Conservation (phyloP, 768 basidiomycete genomes). For the Tubosaeta brunneosetosa region DNA sequence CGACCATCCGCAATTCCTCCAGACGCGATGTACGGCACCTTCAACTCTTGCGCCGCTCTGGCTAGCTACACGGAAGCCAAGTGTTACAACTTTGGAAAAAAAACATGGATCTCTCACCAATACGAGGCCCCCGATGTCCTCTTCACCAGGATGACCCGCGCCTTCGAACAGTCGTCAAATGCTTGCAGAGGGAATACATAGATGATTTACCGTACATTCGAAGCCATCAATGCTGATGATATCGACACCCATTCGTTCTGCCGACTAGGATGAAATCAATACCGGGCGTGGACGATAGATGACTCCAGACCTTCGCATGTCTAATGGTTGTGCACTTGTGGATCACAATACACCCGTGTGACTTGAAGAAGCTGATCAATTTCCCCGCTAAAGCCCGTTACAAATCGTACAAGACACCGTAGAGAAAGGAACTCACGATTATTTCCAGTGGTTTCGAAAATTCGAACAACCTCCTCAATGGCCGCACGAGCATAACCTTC, state of each 20-base stretch:
- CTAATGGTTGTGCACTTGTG: conserved; percentile 89
- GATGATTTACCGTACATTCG: conserved; percentile 55
- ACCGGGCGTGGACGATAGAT: conserved; percentile 23
- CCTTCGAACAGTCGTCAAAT: conserved; percentile 40
- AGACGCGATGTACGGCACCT: conserved; percentile 83
- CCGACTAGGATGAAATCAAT: conserved; percentile 35
- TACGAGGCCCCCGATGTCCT: conserved; percentile 85
- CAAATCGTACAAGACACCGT: background rate
- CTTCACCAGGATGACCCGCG: conserved; percentile 92
- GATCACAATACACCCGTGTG: conserved; percentile 70
- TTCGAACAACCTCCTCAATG: conserved; percentile 80
- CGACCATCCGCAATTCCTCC: conserved; percentile 87
- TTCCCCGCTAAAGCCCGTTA: conserved; percentile 52
- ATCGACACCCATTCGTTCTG: conserved; percentile 79
- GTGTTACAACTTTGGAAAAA: background rate
- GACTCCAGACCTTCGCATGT: conserved; percentile 64
- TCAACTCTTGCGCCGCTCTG: conserved; percentile 78
- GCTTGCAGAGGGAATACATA: background rate
- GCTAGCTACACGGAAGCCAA: conserved; percentile 53
- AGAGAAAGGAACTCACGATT: conserved; percentile 53
- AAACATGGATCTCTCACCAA: conserved; percentile 43
- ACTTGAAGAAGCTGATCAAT: conserved; percentile 78
- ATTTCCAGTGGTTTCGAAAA: conserved; percentile 92
- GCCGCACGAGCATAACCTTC: conserved; percentile 76
- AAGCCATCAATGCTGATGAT: conserved; percentile 87